Percentiles rank a stretch among this genome's conserved stretches.
phyloP scores from a whole-genome alignment of 768 basidiomycete genomes.

The Nidularia sp. region DNA sequence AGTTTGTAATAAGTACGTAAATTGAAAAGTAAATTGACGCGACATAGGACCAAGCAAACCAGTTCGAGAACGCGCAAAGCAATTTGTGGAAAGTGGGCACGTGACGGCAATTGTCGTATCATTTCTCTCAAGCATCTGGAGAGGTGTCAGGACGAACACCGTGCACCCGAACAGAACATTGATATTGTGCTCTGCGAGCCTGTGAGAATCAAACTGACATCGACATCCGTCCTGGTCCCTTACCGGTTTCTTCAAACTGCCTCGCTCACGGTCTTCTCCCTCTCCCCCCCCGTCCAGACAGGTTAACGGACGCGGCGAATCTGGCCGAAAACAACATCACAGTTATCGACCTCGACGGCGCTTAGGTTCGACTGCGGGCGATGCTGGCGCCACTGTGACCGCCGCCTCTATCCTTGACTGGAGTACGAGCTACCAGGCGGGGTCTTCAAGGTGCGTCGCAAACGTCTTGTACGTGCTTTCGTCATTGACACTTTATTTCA shows the following conservation, averaged over 20 bases:
- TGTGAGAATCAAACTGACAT: too few relatives aligned
- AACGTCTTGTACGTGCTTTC: not conserved
- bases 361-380: conserved; percentile 22
- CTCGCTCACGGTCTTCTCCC: conserved; percentile 75
- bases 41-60: too few relatives aligned
- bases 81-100: too few relatives aligned
- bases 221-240: not conserved
- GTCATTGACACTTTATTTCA: conserved; percentile 11
- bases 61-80: too few relatives aligned
- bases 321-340: conserved; percentile 31
- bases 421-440: conserved; percentile 87
- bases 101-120: too few relatives aligned
- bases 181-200: too few relatives aligned
- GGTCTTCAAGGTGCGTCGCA: conserved; percentile 65
- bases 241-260: conserved; percentile 48
- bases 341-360: conserved; percentile 29
- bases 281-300: conserved; percentile 63
- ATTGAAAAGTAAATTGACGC: too few relatives aligned
- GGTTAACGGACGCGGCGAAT: conserved; percentile 47
- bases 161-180: too few relatives aligned
- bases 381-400: conserved; percentile 13
- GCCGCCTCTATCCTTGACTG: conserved; percentile 46
- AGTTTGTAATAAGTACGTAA: too few relatives aligned
- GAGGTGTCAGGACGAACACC: too few relatives aligned
- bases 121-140: too few relatives aligned